Evolutionary conservation across 352 stramenopile species (phyloP), one percentile per base, ranked within the genome.

Genomic region (Globisporangium nodosum): DNA sequence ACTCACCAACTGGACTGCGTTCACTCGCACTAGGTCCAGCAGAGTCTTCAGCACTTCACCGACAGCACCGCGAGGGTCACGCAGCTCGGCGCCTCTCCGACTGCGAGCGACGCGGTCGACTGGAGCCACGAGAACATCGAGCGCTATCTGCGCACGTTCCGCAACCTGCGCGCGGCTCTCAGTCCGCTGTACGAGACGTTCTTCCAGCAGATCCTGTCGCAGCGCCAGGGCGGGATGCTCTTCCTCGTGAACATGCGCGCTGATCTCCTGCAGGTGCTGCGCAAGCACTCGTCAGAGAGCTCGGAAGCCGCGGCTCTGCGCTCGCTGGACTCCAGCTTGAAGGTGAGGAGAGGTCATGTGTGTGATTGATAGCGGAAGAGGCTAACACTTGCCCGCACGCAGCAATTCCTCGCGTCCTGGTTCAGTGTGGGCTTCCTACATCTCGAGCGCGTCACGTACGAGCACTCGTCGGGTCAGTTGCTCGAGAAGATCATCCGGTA

Each of bases 401-500:
- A 96, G 81, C 76, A 74, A 31, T 90, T 98, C 33, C 71, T 98
- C 5, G 81, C 88, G 5, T 88, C 84, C 24, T 97, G 94, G 82
- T 98, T 98, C 61, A 90, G 82, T 48, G 90, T 96, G 27, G 92
- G 89, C 16, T 96, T 98, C 52, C 57, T 98, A 37, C 80, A 90
- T 33, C 72, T 97, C 24, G 72, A 90, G 65, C 78, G 92, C 49
- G 96, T 99, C 45, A 98, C 93, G 12, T 98, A 98, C 63, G 86
- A 98, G 46, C 66, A 85, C 39, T 98, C 94, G 12, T 70, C 89
- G 43, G 94, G 94, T 1, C 84, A 85, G 15, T 76, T 98, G 2
- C 83, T 99, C 52, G 96, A 99, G 70, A 96, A 96, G 65, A 98
- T 99, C 63, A 97, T 97, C 63, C 85, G 81, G 13, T 97, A 97